Base-by-base conservation (phyloP, 169 alveolate species). In the Besnoitia besnoiti region DNA sequence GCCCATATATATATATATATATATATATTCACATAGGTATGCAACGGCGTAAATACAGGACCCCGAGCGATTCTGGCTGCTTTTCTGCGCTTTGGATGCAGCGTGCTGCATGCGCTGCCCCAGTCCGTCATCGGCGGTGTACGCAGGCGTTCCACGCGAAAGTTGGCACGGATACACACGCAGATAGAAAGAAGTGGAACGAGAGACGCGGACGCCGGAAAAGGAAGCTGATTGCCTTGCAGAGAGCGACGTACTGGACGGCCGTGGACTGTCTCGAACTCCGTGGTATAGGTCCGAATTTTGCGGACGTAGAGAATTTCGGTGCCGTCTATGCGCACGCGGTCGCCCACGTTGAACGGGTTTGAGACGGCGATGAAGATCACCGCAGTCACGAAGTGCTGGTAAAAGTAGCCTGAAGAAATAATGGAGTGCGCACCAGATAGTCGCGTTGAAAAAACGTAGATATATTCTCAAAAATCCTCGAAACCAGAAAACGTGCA, bases 221-320 rank as follows among this genome's bases (percentile, higher is more conserved):
- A 24, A 67, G 80, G 2, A 19, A 67, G 80, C 42, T 33, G 80
- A 16, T 16, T 14, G 10, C 39, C 39, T 30, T 30, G 42, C n/a
- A 67, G n/a, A 35, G 16, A 14, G 7, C 0, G 39, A n/a, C 91
- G 44, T 61, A 82, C 91, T 39, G 94, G 94, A 42, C 88, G 80
- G 21, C 94, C 94, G 49, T 91, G 94, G 46, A 82, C 51, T 76
- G 80, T 91, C 49, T 91, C 94, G 94, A 91, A 91, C 62, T 91
- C 94, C 2, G 91, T 91, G 49, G 91, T 82, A 79, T 91, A 91
- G 47, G 94, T 91, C 27, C 91, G 85, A 33, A 91, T 91, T 51
- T 85, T 88, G 27, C 91, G 90, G 37, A 91, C 94, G 79, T 82
- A 91, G 33, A 82, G 90, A 46, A 61, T 75, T n/a, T 91, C 94